Percentiles rank a stretch among this genome's conserved stretches.
Evolutionary conservation across 176 grass and related monocot species (phyloP).

Genomic region (Saccharum officinarum): DNA sequence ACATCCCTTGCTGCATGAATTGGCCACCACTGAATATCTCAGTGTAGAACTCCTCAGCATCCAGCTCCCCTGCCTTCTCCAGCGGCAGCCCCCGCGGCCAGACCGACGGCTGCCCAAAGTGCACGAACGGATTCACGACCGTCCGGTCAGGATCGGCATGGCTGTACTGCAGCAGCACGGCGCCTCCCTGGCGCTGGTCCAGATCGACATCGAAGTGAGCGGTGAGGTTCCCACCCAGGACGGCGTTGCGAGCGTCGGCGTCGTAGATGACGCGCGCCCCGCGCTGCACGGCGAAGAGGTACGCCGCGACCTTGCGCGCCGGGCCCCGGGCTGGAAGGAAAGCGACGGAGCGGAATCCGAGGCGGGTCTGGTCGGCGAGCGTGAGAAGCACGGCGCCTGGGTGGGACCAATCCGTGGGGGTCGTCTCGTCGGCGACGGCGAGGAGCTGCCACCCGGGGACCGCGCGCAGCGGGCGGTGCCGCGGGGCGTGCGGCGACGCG

Average conservation of each 20-base stretch:
- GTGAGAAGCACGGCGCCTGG: constrained; percentile 77
- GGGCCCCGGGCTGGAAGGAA: constrained; percentile 61
- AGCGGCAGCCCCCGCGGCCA: constrained; percentile 92
- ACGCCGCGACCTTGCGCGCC: constrained; percentile 68
- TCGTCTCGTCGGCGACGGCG: constrained; percentile 69
- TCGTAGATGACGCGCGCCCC: constrained; percentile 84
- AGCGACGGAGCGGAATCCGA: constrained; percentile 77
- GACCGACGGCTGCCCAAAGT: constrained; percentile 90
- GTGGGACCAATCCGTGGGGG: constrained; percentile 68
- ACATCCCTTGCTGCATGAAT: constrained; percentile 93
- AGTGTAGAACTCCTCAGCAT: constrained; percentile 79
- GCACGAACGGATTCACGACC: constrained; percentile 79
- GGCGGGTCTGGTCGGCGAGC: constrained; percentile 61
- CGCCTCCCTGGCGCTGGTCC: constrained; percentile 43
- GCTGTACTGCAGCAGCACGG: constrained; percentile 81
- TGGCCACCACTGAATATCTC: constrained; percentile 66
- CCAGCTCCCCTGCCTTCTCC: constrained; percentile 68
- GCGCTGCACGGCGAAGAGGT: constrained; percentile 92
- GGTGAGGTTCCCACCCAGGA: constrained; percentile 52
- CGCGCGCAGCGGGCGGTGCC: constrained; percentile 47
- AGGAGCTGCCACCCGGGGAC: constrained; percentile 80
- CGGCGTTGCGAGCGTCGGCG: constrained; percentile 67
- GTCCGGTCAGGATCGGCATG: constrained; percentile 79
- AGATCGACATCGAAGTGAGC: constrained; percentile 75
- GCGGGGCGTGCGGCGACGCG: constrained; percentile 47